Percentiles rank a stretch among this genome's conserved stretches.
Evolutionary conservation across 2,329 filamentous ascomycete genomes (phyloP).

Genomic region (Aspergillus brunneoviolaceus): DNA sequence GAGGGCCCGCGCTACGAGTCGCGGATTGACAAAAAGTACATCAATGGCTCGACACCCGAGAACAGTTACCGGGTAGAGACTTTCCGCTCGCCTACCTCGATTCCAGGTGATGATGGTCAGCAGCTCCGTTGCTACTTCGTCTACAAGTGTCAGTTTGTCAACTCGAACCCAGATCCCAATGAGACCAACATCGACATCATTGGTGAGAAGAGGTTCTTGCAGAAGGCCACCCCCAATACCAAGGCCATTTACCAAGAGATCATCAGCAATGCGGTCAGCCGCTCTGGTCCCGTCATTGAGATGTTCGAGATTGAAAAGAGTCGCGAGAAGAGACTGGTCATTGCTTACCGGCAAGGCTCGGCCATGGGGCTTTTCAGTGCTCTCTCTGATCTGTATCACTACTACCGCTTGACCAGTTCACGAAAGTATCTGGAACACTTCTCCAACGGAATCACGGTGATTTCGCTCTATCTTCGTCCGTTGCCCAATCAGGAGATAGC

Average conservation of each 20-base stretch:
- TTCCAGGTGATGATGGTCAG: slow-evolving; percentile 73
- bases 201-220: slow-evolving; percentile 88
- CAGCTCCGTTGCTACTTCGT: slow-evolving; percentile 97
- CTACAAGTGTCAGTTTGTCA: slow-evolving; percentile 89
- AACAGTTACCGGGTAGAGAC: slow-evolving; percentile 92
- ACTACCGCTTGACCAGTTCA: slow-evolving; percentile 94
- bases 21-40: slow-evolving; percentile 90
- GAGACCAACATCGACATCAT: slow-evolving; percentile 91
- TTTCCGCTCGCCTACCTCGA: slow-evolving; percentile 83
- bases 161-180: slow-evolving; percentile 67
- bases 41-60: slow-evolving; percentile 71
- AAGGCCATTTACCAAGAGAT: slow-evolving; percentile 94
- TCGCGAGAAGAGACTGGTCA: slow-evolving; percentile 87
- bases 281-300: slow-evolving; percentile 94
- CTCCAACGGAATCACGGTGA: slow-evolving; percentile 95
- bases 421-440: slow-evolving; percentile 99
- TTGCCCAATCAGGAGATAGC: slow-evolving; percentile 58
- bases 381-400: slow-evolving; percentile 94
- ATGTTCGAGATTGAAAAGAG: slow-evolving; percentile 93
- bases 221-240: slow-evolving; percentile 94
- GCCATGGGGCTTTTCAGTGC: slow-evolving; percentile 93
- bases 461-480: slow-evolving; percentile 89
- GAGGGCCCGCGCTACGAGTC: slow-evolving; percentile 89
- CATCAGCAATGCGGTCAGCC: slow-evolving; percentile 76
- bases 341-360: slow-evolving; percentile 91